A percentile compares a stretch with the other conserved stretches of the same genome.
phyloP scores from a whole-genome alignment of 2,329 filamentous ascomycete genomes.

The Dactylellina parvicollis region DNA sequence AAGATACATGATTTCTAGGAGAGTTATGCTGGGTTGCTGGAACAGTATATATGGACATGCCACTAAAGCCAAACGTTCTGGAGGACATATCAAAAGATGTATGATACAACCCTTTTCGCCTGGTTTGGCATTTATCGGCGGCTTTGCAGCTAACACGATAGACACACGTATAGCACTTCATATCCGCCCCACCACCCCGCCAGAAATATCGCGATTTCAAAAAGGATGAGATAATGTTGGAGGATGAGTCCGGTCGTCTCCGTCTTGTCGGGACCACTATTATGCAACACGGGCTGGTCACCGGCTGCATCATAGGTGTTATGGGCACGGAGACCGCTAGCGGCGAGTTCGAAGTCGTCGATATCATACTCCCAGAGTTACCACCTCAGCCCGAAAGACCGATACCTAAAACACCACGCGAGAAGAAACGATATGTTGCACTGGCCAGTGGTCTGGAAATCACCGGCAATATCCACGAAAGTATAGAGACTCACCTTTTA shows the following conservation, averaged over 20 bases:
- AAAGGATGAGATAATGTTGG: slow-evolving; percentile 80
- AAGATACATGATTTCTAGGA: slow-evolving; percentile 21
- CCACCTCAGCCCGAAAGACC: slow-evolving; percentile 83
- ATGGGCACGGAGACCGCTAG: slow-evolving; percentile 92
- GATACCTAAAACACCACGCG: slow-evolving; percentile 66
- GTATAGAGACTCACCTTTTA: slow-evolving; percentile 78
- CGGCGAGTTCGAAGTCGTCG: slow-evolving; percentile 91
- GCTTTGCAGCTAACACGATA: background rate
- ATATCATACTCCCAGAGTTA: slow-evolving; percentile 87
- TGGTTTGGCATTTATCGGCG: too few species aligned
- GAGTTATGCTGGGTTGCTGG: slow-evolving; percentile 93
- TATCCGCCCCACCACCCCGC: slow-evolving; percentile 79
- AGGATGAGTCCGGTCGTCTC: slow-evolving; percentile 93
- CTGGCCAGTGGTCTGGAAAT: slow-evolving; percentile 90
- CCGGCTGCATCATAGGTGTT: slow-evolving; percentile 91
- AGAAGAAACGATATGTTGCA: slow-evolving; percentile 68
- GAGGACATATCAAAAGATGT: slow-evolving; percentile 95
- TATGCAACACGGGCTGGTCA: slow-evolving; percentile 77
- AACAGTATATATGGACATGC: slow-evolving; percentile 97
- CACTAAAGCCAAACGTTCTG: slow-evolving; percentile 92
- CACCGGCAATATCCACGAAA: slow-evolving; percentile 78
- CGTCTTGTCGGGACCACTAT: slow-evolving; percentile 78
- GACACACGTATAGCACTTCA: slow-evolving; percentile 74
- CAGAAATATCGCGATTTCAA: slow-evolving; percentile 75
- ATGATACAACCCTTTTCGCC: slow-evolving; percentile 60